Conservation (phyloP, 257 asterid genomes). For the Fraxinus americana region DNA sequence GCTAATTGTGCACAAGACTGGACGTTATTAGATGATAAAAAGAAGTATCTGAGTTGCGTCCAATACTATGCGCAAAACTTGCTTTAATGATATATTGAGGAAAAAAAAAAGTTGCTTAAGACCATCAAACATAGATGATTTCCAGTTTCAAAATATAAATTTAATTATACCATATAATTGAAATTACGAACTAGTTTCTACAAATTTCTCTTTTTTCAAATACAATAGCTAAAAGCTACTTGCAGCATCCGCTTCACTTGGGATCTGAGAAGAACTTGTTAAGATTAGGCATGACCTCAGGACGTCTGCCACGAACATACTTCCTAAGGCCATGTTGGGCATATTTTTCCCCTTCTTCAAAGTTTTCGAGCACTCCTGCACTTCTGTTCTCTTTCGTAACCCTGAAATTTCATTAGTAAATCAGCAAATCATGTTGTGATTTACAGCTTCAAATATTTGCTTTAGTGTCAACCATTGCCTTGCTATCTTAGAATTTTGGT, state of each 20-base stretch:
- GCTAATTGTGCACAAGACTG: too few relatives aligned
- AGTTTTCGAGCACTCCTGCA: slow-evolving; percentile 52
- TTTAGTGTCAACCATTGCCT: too few relatives aligned
- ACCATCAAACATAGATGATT: neutral
- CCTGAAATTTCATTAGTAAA: slow-evolving; percentile 17
- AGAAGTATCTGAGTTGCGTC: too few relatives aligned
- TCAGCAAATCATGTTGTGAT: too few relatives aligned
- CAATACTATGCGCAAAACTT: too few relatives aligned
- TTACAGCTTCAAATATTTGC: too few relatives aligned
- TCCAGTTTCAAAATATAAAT: neutral
- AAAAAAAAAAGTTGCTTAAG: neutral
- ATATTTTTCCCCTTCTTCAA: slow-evolving; percentile 45
- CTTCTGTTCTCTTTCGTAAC: slow-evolving; percentile 41
- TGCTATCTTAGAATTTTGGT: too few relatives aligned
- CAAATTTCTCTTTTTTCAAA: neutral
- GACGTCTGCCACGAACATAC: slow-evolving; percentile 42
- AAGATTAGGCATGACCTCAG: slow-evolving; percentile 46
- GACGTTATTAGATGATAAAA: too few relatives aligned
- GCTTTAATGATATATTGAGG: too few relatives aligned
- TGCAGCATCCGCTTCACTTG: slow-evolving; percentile 12
- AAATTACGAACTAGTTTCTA: neutral
- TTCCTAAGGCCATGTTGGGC: slow-evolving; percentile 41
- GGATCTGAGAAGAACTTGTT: slow-evolving; percentile 45
- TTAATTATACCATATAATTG: neutral
- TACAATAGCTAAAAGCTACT: neutral